Percentiles rank a stretch among this genome's conserved stretches.
These are phyloP conservation scores for Rhytidiadelphus loreus DNA, from an alignment of 225 moss, liverwort and hornwort species.

Conservation along the genomic window DNA sequence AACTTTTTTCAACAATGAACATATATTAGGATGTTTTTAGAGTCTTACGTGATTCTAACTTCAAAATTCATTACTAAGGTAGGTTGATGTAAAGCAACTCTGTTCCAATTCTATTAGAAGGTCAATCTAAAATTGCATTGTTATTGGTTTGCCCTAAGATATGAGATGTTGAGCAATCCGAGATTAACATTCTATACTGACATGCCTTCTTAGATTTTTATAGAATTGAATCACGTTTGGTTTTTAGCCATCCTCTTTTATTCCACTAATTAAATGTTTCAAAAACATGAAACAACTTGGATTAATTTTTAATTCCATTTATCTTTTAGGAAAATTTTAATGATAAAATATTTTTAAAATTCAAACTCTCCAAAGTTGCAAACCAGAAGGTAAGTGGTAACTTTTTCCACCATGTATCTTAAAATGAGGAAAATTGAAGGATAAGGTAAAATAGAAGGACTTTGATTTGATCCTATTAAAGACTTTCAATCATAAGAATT, in stretches of 20 bases:
- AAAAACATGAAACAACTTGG: background rate
- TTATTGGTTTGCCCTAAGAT: background rate
- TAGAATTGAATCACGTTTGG: background rate
- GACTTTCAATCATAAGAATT: accelerated
- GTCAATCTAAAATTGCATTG: background rate
- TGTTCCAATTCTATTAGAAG: background rate
- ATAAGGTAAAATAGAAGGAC: background rate
- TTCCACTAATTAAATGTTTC: background rate
- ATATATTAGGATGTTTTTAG: accelerated
- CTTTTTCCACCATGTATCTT: background rate
- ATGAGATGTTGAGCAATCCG: accelerated
- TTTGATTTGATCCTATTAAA: background rate
- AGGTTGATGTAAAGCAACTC: background rate
- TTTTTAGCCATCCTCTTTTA: accelerated
- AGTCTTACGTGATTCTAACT: background rate
- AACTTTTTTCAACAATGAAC: background rate
- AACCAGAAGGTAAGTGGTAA: background rate
- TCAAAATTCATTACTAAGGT: background rate
- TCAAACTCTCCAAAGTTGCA: background rate
- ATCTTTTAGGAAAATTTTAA: background rate
- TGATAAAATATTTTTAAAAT: background rate
- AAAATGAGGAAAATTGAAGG: background rate
- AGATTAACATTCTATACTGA: background rate
- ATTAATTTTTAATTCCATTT: background rate
- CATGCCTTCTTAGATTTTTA: background rate